These are phyloP conservation scores for Lomentospora prolificans DNA, from an alignment of 2,329 filamentous ascomycete species.

Conservation along the genomic window DNA sequence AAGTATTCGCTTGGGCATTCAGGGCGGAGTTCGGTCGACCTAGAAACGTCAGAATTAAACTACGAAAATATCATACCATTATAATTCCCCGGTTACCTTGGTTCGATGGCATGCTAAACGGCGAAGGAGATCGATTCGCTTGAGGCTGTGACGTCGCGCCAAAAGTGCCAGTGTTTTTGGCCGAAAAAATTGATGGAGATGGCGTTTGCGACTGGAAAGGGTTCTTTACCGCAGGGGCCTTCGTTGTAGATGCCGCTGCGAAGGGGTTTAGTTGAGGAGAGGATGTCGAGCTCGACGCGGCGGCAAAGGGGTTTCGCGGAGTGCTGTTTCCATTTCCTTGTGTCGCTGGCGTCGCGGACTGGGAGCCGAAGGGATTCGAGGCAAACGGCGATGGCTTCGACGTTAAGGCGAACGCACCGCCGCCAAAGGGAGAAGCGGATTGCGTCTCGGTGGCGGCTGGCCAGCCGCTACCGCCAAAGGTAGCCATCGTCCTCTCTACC, in stretches of 20 bases:
- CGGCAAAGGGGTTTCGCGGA: conserved; percentile 26
- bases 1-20: background rate
- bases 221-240: background rate
- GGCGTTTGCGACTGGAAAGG: background rate
- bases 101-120: conserved; percentile 9
- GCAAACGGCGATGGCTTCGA: conserved; percentile 3
- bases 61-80: background rate
- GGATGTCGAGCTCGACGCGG: conserved; percentile 9
- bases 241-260: background rate
- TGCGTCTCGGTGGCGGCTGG: conserved; percentile 3
- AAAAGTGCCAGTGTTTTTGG: conserved; percentile 1
- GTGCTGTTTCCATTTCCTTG: conserved; percentile 2
- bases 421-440: conserved; percentile 4
- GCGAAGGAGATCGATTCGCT: conserved; percentile 6
- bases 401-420: conserved; percentile 9
- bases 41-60: conserved; percentile 7
- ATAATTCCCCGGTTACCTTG: conserved; percentile 6
- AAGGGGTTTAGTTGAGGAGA: conserved; percentile 6
- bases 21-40: background rate
- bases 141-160: background rate
- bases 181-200: background rate
- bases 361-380: background rate
- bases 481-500: conserved; percentile 5
- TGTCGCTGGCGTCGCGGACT: background rate
- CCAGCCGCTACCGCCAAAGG: conserved; percentile 10